Base-by-base conservation (phyloP, 371 early-diverging fungal genomes). In the Coemansia sp. region DNA sequence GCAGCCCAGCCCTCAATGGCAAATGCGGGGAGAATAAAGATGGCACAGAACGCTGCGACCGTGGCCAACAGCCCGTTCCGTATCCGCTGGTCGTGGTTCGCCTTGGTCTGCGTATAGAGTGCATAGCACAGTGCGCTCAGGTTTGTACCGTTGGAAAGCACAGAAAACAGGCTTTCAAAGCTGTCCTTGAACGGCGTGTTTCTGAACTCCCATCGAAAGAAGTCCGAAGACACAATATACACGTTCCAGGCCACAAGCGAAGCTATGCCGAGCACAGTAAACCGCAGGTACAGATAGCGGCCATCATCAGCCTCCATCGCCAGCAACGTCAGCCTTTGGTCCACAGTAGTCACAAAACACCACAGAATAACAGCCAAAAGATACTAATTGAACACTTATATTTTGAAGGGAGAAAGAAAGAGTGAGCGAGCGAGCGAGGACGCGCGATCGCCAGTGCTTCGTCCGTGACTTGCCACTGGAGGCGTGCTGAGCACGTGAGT, bases 231-330 rank as follows among this genome's bases (percentile, higher is more conserved):
- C 6, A 71, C 67, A 3, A 70, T 75, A 26, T 60, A 75, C 20
- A 66, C 59, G 57, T 75, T 75, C 76, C 76, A 75, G 54, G 67
- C 71, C 63, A 70, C 63, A 33, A 75, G 63, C 40, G 76, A 57
- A 0, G 76, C 76, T 26, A 66, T 47, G 35, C 76, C 76, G 14
- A 75, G 61, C 10, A 56, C 63, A 42, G 66, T 59, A 56, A 75
- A 66, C 40, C 72, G 75, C 75, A 69, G 65, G 53, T 74, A 74
- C 50, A 72, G 48, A 41, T 54, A 70, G 30, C 64, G 70, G 33
- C 52, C 26, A 31, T 42, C 38, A 16, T 16, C 50, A 5, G 59
- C 49, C 16, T 53, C 31, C 67, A 58, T 68, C 34, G 39, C 47
- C 47, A 47, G 47, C 10, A 20, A 26, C 9, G 16, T 8, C 16